Conservation (phyloP, 345 rosid species). For the Gossypium longicalyx region DNA sequence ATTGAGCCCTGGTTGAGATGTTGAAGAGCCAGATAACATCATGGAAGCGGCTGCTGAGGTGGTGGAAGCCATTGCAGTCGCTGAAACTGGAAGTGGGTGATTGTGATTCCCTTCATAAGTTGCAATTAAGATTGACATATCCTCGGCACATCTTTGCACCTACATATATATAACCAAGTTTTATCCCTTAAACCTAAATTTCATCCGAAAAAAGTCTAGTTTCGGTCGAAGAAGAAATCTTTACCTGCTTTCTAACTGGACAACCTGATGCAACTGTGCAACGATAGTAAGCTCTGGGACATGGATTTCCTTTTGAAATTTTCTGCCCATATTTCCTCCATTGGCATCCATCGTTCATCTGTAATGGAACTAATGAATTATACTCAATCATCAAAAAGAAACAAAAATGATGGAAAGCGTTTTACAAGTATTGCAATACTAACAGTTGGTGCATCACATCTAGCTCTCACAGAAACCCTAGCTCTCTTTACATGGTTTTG, state of each 20-base stretch:
- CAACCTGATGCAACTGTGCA: slow-evolving; percentile 78
- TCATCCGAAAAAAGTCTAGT: no score
- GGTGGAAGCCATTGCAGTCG: slow-evolving; percentile 82
- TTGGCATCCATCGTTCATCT: slow-evolving; percentile 97
- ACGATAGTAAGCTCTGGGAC: slow-evolving; percentile 89
- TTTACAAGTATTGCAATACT: background rate
- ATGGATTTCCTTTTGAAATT: slow-evolving; percentile 81
- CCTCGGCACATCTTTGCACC: slow-evolving; percentile 81
- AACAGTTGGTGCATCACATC: slow-evolving; percentile 85
- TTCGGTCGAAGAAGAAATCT: background rate
- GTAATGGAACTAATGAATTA: background rate
- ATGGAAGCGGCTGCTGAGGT: slow-evolving; percentile 83
- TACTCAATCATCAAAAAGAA: background rate
- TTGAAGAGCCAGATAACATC: slow-evolving; percentile 64
- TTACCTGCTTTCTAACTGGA: slow-evolving; percentile 89
- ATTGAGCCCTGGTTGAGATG: slow-evolving; percentile 31
- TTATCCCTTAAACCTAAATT: background rate
- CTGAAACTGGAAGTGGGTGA: slow-evolving; percentile 70
- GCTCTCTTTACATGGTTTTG: slow-evolving; percentile 63
- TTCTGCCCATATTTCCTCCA: slow-evolving; percentile 98
- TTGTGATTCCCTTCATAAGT: slow-evolving; percentile 80
- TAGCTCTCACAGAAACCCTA: slow-evolving; percentile 85
- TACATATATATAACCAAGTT: slow-evolving; percentile 16
- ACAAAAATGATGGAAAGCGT: background rate
- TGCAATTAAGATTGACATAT: slow-evolving; percentile 68